A percentile compares a stretch with the other conserved stretches of the same genome.
Evolutionary conservation across 768 basidiomycete genomes (phyloP).

Genomic region (Podaxis pistillaris): DNA sequence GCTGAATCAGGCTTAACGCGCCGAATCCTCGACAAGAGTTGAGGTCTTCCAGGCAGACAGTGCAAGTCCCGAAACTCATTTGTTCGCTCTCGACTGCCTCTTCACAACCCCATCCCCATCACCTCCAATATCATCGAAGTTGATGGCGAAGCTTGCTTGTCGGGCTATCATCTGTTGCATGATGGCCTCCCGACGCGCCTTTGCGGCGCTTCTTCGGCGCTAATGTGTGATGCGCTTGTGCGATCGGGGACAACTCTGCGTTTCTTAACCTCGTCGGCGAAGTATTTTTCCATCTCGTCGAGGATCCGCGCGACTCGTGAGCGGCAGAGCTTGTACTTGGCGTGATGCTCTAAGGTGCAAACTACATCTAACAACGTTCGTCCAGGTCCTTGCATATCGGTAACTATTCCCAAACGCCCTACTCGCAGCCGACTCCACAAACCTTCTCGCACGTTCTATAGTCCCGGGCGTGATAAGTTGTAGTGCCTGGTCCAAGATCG

Average conservation of each 20-base stretch:
- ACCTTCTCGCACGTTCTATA: conserved; percentile 63
- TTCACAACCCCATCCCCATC: conserved; percentile 67
- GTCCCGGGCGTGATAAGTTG: conserved; percentile 86
- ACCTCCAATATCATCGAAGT: conserved; percentile 70
- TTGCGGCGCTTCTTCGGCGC: conserved; percentile 74
- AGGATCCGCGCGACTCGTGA: conserved; percentile 78
- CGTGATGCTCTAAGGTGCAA: conserved; percentile 75
- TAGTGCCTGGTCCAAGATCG: conserved; percentile 84
- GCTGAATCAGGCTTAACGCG: conserved; percentile 81
- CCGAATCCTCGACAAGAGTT: conserved; percentile 74
- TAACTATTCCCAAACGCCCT: conserved; percentile 49
- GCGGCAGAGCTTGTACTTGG: conserved; percentile 70
- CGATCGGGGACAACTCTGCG: conserved; percentile 43
- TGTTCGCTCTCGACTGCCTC: conserved; percentile 40
- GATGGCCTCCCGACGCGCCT: conserved; percentile 88
- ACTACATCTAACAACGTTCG: conserved; percentile 72
- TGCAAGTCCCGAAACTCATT: conserved; percentile 80
- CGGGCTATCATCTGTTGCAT: conserved; percentile 95
- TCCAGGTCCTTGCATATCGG: conserved; percentile 34
- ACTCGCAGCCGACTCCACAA: conserved; percentile 55
- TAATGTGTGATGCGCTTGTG: conserved; percentile 32
- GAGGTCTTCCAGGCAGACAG: conserved; percentile 96
- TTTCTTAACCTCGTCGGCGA: conserved; percentile 55
- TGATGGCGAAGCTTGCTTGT: conserved; percentile 82
- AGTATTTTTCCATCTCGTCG: conserved; percentile 50